phyloP scores from a whole-genome alignment of 2,329 filamentous ascomycete species.

The Metarhizium rileyi region DNA sequence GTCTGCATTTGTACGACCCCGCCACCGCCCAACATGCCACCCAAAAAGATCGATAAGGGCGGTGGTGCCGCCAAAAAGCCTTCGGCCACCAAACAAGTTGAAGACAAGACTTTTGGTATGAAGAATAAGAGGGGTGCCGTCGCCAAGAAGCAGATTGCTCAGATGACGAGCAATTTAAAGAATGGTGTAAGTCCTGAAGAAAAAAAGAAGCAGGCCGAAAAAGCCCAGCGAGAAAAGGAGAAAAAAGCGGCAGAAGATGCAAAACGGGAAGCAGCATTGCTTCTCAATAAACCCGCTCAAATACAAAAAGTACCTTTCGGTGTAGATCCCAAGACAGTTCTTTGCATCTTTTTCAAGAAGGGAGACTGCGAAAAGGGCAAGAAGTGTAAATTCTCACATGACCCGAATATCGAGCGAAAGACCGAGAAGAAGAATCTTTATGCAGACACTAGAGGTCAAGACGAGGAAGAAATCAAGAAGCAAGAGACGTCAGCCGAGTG shows the following conservation, averaged over 20 bases:
- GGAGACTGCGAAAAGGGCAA: constrained; percentile 93
- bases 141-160: constrained; percentile 83
- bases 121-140: constrained; percentile 97
- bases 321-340: constrained; percentile 92
- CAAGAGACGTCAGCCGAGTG: constrained; percentile 90
- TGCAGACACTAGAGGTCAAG: constrained; percentile 63
- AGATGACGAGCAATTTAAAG: constrained; percentile 65
- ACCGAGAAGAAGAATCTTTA: constrained; percentile 88
- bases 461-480: constrained; percentile 70
- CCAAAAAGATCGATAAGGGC: constrained; percentile 52
- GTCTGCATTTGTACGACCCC: constrained; percentile 8
- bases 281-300: constrained; percentile 87
- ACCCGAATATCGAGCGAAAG: constrained; percentile 81
- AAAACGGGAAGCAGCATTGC: constrained; percentile 65
- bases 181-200: constrained; percentile 74
- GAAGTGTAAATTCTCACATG: constrained; percentile 98
- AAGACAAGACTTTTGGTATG: constrained; percentile 99
- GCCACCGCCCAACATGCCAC: constrained; percentile 53
- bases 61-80: constrained; percentile 45
- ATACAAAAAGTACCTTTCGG: constrained; percentile 97
- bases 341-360: constrained; percentile 96
- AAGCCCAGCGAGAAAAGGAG: constrained; percentile 64
- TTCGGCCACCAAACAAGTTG: constrained; percentile 53
- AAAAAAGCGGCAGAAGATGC: constrained; percentile 86
- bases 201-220: constrained; percentile 67